Base-by-base conservation (phyloP, 2,329 filamentous ascomycete genomes). In the Arachnomyces sp. region DNA sequence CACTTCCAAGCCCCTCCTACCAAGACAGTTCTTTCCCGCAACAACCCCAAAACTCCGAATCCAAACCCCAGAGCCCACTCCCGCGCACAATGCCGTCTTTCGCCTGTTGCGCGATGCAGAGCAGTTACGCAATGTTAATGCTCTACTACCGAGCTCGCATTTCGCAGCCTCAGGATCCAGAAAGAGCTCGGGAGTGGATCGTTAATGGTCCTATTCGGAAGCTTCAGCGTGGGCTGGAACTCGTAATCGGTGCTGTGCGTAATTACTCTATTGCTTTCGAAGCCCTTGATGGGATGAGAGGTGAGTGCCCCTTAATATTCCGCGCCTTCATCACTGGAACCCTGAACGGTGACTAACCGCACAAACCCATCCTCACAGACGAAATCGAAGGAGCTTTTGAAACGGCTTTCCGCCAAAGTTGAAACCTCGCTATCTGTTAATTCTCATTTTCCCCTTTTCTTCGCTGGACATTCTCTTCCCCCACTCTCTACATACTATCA, bases 31-130 rank as follows among this genome's bases (percentile, higher is more conserved):
- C 31, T 35, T 36, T 15, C 36, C 37, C 12, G 17, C 25, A 12
- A 13, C 37, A n/a, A 25, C 9, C 20, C 9, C 20, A 5, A 5
- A 25, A 9, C 20, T 25, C 20, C 20, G 20, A 25, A 25, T 35
- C 34, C 25, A 45, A 48, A 13, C 41, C 44, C 15, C 28, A 20
- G 9, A 45, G 39, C 40, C 36, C 55, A 20, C 39, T 59, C 11
- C 64, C 65, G 3, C 60, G 66, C 4, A 68, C 65, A 2, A 68
- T 69, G 64, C 66, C 66, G 1, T 65, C 63, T 0, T 68, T 68
- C 43, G 65, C 66, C 15, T 68, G 65, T 50, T 70, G 66, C 43
- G 55, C 66, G 6, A 67, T 68, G 64, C 66, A 69, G 45, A 61
- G 62, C 31, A 67, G 65, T 43, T 70, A 70, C 43, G 64, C 65